Conservation (phyloP, 2,329 filamentous ascomycete genomes). For the Aspergillus sp. region DNA sequence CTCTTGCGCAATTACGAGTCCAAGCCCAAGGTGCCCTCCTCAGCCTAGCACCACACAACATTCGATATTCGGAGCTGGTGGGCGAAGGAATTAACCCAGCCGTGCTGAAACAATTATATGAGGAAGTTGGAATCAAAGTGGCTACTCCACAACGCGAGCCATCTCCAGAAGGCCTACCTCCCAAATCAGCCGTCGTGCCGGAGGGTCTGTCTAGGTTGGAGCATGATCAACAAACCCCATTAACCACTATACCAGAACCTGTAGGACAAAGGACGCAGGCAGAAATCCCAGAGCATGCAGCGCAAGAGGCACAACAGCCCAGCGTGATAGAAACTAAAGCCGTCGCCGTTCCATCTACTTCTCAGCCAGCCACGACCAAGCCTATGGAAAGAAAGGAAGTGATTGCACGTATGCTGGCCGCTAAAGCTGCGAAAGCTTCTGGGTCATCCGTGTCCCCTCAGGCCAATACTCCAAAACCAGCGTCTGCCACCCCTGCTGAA, state of each 20-base stretch:
- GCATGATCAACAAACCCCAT: too few species aligned
- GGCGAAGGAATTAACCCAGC: conserved; percentile 65
- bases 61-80: conserved; percentile 69
- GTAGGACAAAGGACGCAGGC: too few species aligned
- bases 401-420: conserved; percentile 71
- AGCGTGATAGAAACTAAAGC: too few species aligned
- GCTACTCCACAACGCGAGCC: conserved; percentile 6
- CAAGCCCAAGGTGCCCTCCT: conserved; percentile 64
- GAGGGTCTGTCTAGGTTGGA: too few species aligned
- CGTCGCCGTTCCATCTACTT: background rate
- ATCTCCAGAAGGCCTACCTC: too few species aligned
- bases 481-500: conserved; percentile 2
- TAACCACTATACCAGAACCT: too few species aligned
- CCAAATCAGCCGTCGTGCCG: too few species aligned
- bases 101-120: conserved; percentile 62
- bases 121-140: conserved; percentile 58
- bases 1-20: conserved; percentile 34
- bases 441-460: conserved; percentile 9
- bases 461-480: conserved; percentile 8
- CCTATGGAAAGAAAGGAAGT: conserved; percentile 68
- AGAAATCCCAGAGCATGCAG: too few species aligned
- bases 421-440: conserved; percentile 56
- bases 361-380: conserved; percentile 21
- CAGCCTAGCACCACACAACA: conserved; percentile 57
- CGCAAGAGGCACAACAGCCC: too few species aligned